These are phyloP conservation scores for Tubosaeta sp. DNA, from an alignment of 768 basidiomycete genomes.

Conservation along the genomic window DNA sequence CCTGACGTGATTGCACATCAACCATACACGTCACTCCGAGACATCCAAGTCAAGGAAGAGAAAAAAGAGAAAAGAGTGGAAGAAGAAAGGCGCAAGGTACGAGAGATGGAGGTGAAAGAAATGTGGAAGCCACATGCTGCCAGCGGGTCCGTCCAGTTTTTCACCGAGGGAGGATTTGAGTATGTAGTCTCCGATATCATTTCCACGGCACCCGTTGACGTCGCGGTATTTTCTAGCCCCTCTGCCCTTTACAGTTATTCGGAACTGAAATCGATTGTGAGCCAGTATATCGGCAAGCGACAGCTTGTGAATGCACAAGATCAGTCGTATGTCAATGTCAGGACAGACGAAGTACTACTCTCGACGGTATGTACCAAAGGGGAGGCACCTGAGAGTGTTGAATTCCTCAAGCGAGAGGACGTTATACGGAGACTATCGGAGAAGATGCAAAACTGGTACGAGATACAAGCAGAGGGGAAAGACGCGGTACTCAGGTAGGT, in stretches of 20 bases:
- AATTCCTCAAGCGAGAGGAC: constrained; percentile 69
- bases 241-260: constrained; percentile 48
- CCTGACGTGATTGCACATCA: constrained; percentile 50
- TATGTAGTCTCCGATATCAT: constrained; percentile 31
- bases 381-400: constrained; percentile 27
- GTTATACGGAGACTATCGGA: constrained; percentile 47
- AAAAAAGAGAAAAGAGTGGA: constrained; percentile 55
- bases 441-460: constrained; percentile 78
- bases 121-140: constrained; percentile 70
- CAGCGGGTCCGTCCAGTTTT: constrained; percentile 47
- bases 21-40: constrained; percentile 56
- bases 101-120: constrained; percentile 58
- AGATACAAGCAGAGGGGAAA: constrained; percentile 50
- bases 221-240: constrained; percentile 36
- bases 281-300: constrained; percentile 57
- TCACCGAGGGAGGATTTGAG: constrained; percentile 62
- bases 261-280: constrained; percentile 56
- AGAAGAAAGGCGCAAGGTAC: constrained; percentile 41
- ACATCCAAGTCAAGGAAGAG: constrained; percentile 59
- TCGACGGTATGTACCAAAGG: constrained; percentile 36
- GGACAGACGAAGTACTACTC: constrained; percentile 40
- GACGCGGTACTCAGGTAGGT: constrained; percentile 60
- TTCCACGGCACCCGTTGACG: background rate
- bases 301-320: constrained; percentile 63
- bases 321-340: constrained; percentile 65